Conservation (phyloP, 2,329 filamentous ascomycete genomes). For the Trematosphaeria pertusa region DNA sequence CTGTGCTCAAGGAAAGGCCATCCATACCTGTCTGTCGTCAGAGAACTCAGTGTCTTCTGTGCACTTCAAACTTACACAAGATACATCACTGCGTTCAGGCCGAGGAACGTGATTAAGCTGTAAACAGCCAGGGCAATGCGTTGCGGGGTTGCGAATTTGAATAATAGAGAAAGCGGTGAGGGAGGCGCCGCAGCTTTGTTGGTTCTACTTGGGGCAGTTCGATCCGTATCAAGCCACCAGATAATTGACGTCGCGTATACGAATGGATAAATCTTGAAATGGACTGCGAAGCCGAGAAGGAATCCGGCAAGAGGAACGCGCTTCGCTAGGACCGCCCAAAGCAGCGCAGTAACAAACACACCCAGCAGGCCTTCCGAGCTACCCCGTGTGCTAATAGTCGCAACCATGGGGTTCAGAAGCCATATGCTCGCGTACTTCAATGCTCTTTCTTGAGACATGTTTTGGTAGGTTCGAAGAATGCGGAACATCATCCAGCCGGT, state of each 20-base stretch:
- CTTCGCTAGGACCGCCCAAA: conserved; percentile 79
- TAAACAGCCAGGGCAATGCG: conserved; percentile 66
- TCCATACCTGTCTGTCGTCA: conserved; percentile 79
- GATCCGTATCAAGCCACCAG: conserved; percentile 76
- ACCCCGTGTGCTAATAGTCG: conserved; percentile 91
- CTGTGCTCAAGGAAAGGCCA: conserved; percentile 85
- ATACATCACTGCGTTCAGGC: conserved; percentile 82
- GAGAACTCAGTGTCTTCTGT: too few relatives aligned
- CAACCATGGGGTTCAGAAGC: conserved; percentile 98
- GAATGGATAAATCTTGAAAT: conserved; percentile 99
- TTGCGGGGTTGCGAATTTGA: conserved; percentile 37
- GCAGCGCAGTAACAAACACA: conserved; percentile 78
- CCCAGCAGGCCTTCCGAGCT: conserved; percentile 92
- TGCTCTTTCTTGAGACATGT: conserved; percentile 56
- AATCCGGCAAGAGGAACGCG: conserved; percentile 71
- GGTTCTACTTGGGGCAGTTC: conserved; percentile 25
- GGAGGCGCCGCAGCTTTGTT: conserved; percentile 2
- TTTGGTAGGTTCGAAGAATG: conserved; percentile 54
- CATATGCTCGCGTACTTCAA: conserved; percentile 84
- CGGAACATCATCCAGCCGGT: conserved; percentile 79
- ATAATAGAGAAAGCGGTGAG: conserved; percentile 29
- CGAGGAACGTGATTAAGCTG: conserved; percentile 76
- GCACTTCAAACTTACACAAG: conserved; percentile 66
- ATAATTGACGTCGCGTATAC: conserved; percentile 85
- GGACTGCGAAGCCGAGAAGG: conserved; percentile 82